phyloP scores from a whole-genome alignment of 345 rosid genomes.

The Brassica cretica region DNA sequence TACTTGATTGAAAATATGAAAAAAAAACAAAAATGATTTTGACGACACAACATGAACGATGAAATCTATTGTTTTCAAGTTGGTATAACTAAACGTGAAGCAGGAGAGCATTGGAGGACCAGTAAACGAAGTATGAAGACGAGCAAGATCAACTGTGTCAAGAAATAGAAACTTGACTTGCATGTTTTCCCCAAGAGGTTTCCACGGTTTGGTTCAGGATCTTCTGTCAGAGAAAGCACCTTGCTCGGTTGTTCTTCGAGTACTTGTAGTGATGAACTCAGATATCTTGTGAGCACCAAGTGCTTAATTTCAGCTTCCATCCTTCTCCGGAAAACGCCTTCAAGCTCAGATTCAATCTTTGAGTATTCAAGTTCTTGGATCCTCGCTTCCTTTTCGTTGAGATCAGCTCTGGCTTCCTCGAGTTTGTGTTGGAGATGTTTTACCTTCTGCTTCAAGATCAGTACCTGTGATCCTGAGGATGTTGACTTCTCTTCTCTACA shows the following conservation, averaged over 20 bases:
- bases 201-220: conserved; percentile 44
- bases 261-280: conserved; percentile 44
- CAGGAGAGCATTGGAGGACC: conserved; percentile 47
- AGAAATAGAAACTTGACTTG: conserved; percentile 51
- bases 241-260: conserved; percentile 42
- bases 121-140: conserved; percentile 49
- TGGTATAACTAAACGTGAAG: conserved; percentile 52
- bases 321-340: conserved; percentile 62
- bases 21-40: conserved; percentile 16
- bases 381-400: conserved; percentile 51
- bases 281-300: conserved; percentile 47
- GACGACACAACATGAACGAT: conserved; percentile 20
- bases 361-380: conserved; percentile 62
- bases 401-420: conserved; percentile 48
- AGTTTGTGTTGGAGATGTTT: conserved; percentile 49
- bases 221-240: conserved; percentile 40
- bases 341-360: conserved; percentile 61
- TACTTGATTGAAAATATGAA: not conserved
- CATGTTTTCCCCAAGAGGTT: conserved; percentile 47
- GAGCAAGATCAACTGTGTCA: conserved; percentile 60
- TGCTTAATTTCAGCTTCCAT: conserved; percentile 73
- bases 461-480: conserved; percentile 45
- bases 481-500: conserved; percentile 30
- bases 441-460: conserved; percentile 51
- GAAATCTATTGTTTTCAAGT: conserved; percentile 38